Evolutionary conservation across 176 grass and related monocot species (phyloP).

Genomic region (Neostapfia colusana): DNA sequence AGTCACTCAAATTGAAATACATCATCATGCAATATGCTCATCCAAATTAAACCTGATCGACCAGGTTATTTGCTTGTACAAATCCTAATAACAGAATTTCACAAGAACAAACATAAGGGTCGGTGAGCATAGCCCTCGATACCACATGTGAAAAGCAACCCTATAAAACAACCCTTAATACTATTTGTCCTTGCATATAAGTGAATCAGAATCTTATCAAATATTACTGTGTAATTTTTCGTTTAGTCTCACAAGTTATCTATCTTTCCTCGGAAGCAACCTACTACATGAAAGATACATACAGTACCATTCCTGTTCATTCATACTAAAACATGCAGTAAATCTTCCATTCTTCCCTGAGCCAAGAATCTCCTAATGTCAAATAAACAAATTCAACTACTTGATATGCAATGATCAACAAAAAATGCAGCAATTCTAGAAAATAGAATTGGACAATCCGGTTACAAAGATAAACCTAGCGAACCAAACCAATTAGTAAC

Average conservation of each 20-base stretch:
- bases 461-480: not conserved
- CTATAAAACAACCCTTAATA: not conserved
- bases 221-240: not conserved
- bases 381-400: not conserved
- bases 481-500: not conserved
- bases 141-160: not conserved
- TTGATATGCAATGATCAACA: constrained; percentile 6
- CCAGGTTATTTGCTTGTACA: not conserved
- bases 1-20: too few relatives aligned
- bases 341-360: not conserved
- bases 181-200: not conserved
- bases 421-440: constrained; percentile 21
- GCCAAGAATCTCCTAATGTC: not conserved
- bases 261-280: not conserved
- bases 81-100: not conserved
- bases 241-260: not conserved
- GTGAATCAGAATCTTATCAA: not conserved
- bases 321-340: not conserved
- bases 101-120: constrained; percentile 4
- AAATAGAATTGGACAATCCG: not conserved
- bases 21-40: too few relatives aligned
- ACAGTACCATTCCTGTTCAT: constrained; percentile 5
- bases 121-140: not conserved
- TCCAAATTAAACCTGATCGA: too few relatives aligned
- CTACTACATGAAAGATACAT: not conserved